These are phyloP conservation scores for Prunus yedoensis DNA, from an alignment of 331 rosid genomes.

Conservation along the genomic window DNA sequence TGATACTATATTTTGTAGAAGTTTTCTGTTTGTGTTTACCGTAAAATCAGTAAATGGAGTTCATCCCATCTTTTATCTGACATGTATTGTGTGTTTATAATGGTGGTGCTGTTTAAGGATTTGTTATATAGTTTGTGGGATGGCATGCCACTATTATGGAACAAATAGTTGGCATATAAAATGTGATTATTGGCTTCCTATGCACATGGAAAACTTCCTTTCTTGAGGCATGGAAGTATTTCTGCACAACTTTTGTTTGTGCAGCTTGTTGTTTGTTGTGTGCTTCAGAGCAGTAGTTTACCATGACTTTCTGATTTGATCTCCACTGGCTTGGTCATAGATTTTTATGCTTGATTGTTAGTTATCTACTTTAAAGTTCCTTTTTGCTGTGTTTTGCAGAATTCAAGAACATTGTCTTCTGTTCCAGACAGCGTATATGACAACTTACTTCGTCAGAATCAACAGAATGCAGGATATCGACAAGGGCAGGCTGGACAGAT, in stretches of 20 bases:
- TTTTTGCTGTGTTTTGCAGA: slow-evolving; percentile 39
- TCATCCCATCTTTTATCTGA: neutral
- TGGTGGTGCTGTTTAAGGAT: neutral
- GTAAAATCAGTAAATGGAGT: too few species aligned
- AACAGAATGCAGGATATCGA: slow-evolving; percentile 21
- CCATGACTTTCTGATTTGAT: neutral
- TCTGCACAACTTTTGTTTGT: neutral
- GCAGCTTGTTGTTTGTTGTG: neutral
- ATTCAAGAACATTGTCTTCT: slow-evolving; percentile 30
- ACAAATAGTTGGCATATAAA: neutral
- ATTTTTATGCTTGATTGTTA: neutral
- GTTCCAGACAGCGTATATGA: slow-evolving; percentile 28
- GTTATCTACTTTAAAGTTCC: neutral
- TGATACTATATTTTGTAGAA: neutral
- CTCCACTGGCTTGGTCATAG: neutral
- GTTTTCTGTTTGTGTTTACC: too few species aligned
- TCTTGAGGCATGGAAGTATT: neutral
- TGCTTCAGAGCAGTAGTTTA: neutral
- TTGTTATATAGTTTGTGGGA: neutral
- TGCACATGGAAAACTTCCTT: neutral
- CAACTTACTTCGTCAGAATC: slow-evolving; percentile 36
- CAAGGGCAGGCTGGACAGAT: slow-evolving; percentile 33
- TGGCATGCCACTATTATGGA: neutral
- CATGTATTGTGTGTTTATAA: neutral
- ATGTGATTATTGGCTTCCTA: too few species aligned